Base-by-base conservation (phyloP, 2,329 filamentous ascomycete species). In the Penicillium sclerotiorum region DNA sequence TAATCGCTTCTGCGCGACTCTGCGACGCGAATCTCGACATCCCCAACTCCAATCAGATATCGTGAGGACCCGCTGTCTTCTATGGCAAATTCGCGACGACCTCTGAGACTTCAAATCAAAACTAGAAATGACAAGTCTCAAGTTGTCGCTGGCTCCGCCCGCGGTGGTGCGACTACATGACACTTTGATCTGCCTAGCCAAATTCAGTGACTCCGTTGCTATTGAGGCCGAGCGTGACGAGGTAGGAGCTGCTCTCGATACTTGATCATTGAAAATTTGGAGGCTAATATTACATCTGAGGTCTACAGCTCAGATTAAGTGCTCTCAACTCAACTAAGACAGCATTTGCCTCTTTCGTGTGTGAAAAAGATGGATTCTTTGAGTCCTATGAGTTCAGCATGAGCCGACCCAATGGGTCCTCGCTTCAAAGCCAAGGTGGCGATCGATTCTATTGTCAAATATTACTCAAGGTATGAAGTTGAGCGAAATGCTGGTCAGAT, bases 251-350 rank as follows among this genome's bases (percentile, higher is more conserved):
- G 20, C 18, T 15, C 25, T 23, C 30, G 17, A 30, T 15, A 32
- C 4, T 40, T 12, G 1, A 8, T 8, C 13, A 3, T 11, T 28
- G 25, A 9, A 8, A 28, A 13, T 8, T 7, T 9, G 9, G 6
- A 28, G 25, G 25, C 25, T 28, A 11, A 3, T 12, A 20, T 21
- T 20, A 36, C 9, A 18, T 25, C 13, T 30, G 21, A 38, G 32
- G 20, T 15, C 18, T 13, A 13, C 36, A 83, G 83, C 78, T 86
- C 53, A 79, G 81, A 2, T 68, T 87, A 25, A 84, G 81, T 47
- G 77, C 81, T 36, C 70, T 87, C 50, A 86, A 87, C 59, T 77
- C 78, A 8, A 83, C 83, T 6, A 83, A 84, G 57, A 85, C 84
- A 7, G 82, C 82, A 27, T 85, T 86, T 70, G 80, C 81, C 2